phyloP scores from a whole-genome alignment of 2,329 filamentous ascomycete genomes.

The Zasmidium cellare region DNA sequence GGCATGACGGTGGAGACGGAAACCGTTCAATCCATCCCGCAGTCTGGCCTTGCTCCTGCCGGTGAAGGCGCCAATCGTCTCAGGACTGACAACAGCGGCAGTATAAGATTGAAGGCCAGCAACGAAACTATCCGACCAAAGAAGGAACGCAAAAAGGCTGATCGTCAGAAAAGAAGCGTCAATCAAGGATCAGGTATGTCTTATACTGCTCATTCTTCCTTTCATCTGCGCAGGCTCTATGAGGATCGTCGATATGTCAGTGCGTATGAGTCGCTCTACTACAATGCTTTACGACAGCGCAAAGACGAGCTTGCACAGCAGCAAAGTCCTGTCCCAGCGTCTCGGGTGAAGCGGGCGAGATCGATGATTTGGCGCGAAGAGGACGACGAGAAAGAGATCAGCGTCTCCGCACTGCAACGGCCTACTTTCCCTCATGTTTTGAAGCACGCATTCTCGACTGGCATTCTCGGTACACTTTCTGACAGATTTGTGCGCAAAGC shows the following conservation, averaged over 20 bases:
- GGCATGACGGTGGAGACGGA: slow-evolving; percentile 99
- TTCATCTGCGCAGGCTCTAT: slow-evolving; percentile 2
- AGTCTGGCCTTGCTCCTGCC: slow-evolving; percentile 66
- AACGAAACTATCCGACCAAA: slow-evolving; percentile 94
- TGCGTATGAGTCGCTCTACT: slow-evolving; percentile 7
- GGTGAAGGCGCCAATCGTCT: slow-evolving; percentile 59
- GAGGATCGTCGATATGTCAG: not conserved
- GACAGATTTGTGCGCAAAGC: slow-evolving; percentile 52
- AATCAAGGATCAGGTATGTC: slow-evolving; percentile 72
- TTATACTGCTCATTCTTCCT: slow-evolving; percentile 13
- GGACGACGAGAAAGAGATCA: not conserved
- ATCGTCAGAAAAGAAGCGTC: slow-evolving; percentile 72
- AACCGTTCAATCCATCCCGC: slow-evolving; percentile 87
- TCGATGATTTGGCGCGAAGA: not conserved
- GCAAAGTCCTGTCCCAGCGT: not conserved
- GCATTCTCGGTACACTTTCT: slow-evolving; percentile 27
- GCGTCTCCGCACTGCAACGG: not conserved
- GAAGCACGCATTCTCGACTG: slow-evolving; percentile 8
- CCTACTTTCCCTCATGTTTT: not conserved
- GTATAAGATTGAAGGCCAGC: slow-evolving; percentile 81
- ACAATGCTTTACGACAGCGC: not conserved
- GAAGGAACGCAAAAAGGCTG: slow-evolving; percentile 82
- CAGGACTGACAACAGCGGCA: slow-evolving; percentile 65
- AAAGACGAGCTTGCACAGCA: not conserved
- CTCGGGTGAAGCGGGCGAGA: not conserved